Evolutionary conservation across 2,329 filamentous ascomycete species (phyloP).

Genomic region (Leptographium lundbergii): DNA sequence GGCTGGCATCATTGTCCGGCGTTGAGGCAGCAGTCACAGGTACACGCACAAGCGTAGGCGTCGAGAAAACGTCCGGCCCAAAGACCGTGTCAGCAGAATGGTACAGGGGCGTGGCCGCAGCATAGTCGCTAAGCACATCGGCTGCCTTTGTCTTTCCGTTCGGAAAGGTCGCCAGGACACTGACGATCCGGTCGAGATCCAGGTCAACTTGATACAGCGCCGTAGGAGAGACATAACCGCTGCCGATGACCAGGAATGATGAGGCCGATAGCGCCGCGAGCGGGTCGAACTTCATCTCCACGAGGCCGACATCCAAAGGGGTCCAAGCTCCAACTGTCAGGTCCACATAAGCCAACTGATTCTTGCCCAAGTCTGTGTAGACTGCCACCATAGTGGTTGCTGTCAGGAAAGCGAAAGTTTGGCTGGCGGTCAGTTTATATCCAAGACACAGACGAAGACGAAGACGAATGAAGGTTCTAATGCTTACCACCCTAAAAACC

Average conservation of each 20-base stretch:
- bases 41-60: constrained; percentile 18
- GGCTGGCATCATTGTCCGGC: not conserved
- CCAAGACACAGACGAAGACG: not conserved
- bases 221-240: constrained; percentile 17
- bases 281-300: constrained; percentile 21
- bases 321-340: constrained; percentile 19
- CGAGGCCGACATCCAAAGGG: constrained; percentile 20
- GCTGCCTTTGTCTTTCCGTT: constrained; percentile 7
- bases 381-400: constrained; percentile 22
- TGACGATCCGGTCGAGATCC: constrained; percentile 18
- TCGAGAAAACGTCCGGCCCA: constrained; percentile 20
- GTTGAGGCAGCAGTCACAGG: not conserved
- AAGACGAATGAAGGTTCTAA: no score
- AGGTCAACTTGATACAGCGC: constrained; percentile 22
- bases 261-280: constrained; percentile 22
- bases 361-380: constrained; percentile 20
- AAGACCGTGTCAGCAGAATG: constrained; percentile 21
- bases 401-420: constrained; percentile 26
- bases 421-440: constrained; percentile 14
- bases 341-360: constrained; percentile 25
- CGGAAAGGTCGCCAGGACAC: constrained; percentile 4
- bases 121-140: not conserved
- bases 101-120: constrained; percentile 14
- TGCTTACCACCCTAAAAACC: constrained; percentile 20
- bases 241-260: constrained; percentile 25